A percentile compares a stretch with the other conserved stretches of the same genome.
These are phyloP conservation scores for Mollisiaceae sp. DNA, from an alignment of 2,329 filamentous ascomycete species.

Conservation along the genomic window DNA sequence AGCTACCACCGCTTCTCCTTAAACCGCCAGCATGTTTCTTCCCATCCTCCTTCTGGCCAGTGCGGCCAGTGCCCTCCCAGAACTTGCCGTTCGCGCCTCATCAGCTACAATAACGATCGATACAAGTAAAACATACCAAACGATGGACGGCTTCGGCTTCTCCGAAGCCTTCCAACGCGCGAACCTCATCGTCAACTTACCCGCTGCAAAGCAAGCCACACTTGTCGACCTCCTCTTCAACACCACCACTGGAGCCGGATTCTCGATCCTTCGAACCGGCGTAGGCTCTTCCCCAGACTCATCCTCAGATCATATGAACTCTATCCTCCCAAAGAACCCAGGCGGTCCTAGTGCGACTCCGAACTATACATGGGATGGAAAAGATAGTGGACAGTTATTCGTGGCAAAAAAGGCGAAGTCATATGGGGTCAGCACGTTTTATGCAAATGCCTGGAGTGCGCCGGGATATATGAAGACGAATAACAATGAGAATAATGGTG, in stretches of 20 bases:
- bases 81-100: neutral
- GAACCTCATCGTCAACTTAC: slow-evolving; percentile 46
- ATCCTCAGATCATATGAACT: slow-evolving; percentile 43
- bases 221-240: slow-evolving; percentile 54
- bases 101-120: slow-evolving; percentile 33
- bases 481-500: slow-evolving; percentile 49
- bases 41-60: neutral
- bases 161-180: slow-evolving; percentile 54
- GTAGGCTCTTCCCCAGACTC: slow-evolving; percentile 48
- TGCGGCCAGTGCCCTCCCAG: neutral
- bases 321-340: slow-evolving; percentile 52
- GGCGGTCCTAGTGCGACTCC: slow-evolving; percentile 48
- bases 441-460: slow-evolving; percentile 56
- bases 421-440: slow-evolving; percentile 52
- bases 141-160: slow-evolving; percentile 55
- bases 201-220: slow-evolving; percentile 41
- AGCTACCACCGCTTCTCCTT: neutral
- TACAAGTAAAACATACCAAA: slow-evolving; percentile 36
- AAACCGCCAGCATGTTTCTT: neutral
- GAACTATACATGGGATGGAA: slow-evolving; percentile 52
- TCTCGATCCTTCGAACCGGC: slow-evolving; percentile 56
- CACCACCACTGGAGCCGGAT: slow-evolving; percentile 51
- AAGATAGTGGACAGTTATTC: slow-evolving; percentile 57
- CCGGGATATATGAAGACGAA: slow-evolving; percentile 59
- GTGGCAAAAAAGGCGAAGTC: slow-evolving; percentile 53